Percentiles rank a stretch among this genome's conserved stretches.
phyloP scores from a whole-genome alignment of 2,329 filamentous ascomycete species.

The Stachybotrys echinatus region DNA sequence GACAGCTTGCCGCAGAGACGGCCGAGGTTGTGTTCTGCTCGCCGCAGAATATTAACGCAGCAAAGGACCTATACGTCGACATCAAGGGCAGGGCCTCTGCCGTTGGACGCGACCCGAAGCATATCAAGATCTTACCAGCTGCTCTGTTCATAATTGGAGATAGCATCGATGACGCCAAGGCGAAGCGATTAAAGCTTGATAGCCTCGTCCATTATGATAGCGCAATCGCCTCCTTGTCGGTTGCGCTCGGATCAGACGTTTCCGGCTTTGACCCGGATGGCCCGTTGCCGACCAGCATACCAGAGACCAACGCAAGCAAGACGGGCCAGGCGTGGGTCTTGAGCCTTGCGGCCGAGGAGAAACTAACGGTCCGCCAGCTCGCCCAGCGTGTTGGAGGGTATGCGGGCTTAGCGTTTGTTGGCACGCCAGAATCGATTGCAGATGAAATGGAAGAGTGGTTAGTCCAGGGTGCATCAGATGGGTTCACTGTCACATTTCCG shows the following conservation, averaged over 20 bases:
- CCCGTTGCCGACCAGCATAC: constrained; percentile 41
- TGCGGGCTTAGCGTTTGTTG: constrained; percentile 44
- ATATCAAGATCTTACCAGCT: constrained; percentile 47
- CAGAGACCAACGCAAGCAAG: constrained; percentile 50
- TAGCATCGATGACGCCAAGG: constrained; percentile 39
- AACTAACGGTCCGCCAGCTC: constrained; percentile 44
- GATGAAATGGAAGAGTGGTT: constrained; percentile 45
- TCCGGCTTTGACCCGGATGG: constrained; percentile 42
- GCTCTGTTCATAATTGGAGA: constrained; percentile 46
- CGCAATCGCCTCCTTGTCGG: constrained; percentile 45
- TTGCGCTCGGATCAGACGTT: constrained; percentile 40
- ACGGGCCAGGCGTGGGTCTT: constrained; percentile 37
- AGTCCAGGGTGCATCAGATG: constrained; percentile 40
- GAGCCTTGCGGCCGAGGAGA: constrained; percentile 37
- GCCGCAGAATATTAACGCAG: constrained; percentile 36
- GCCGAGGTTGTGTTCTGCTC: constrained; percentile 49
- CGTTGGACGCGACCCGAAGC: constrained; percentile 37
- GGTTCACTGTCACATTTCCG: constrained; percentile 45
- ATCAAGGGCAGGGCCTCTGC: constrained; percentile 41
- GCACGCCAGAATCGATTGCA: constrained; percentile 41
- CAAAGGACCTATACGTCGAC: constrained; percentile 43
- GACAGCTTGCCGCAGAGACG: constrained; percentile 46
- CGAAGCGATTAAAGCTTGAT: constrained; percentile 43
- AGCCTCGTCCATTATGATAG: constrained; percentile 49
- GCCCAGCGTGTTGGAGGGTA: constrained; percentile 45